A percentile compares a stretch with the other conserved stretches of the same genome.
Evolutionary conservation across 2,329 filamentous ascomycete genomes (phyloP).

Genomic region (Fusarium sp.): DNA sequence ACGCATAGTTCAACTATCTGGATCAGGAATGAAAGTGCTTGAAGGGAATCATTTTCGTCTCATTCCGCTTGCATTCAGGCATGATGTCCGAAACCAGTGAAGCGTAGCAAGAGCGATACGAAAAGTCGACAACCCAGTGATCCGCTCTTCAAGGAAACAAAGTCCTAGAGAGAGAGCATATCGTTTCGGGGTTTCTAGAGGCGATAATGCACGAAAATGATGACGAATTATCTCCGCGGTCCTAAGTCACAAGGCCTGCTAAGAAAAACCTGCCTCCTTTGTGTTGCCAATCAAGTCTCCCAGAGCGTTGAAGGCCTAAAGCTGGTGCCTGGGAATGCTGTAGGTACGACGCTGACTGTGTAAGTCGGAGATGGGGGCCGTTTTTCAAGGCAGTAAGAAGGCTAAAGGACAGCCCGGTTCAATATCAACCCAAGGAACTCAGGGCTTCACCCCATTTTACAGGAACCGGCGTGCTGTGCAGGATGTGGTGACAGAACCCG

Average conservation of each 20-base stretch:
- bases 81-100: background rate
- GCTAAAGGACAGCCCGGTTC: background rate
- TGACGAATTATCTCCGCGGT: constrained; percentile 35
- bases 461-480: background rate
- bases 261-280: constrained; percentile 23
- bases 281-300: constrained; percentile 37
- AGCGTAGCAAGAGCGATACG: background rate
- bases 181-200: constrained; percentile 12
- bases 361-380: constrained; percentile 39
- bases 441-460: constrained; percentile 3
- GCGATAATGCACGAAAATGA: constrained; percentile 30
- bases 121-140: background rate
- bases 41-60: background rate
- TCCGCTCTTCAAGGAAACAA: constrained; percentile 10
- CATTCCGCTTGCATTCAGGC: too few species aligned
- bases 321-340: constrained; percentile 37
- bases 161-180: background rate
- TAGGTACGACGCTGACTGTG: constrained; percentile 41
- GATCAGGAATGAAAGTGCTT: background rate
- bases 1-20: background rate
- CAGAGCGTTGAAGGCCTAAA: constrained; percentile 29
- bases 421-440: background rate
- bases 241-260: constrained; percentile 38
- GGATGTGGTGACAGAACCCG: too few species aligned
- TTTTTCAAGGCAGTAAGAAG: constrained; percentile 2